Base-by-base conservation (phyloP, 2,329 filamentous ascomycete genomes). In the Xylariaceae sp. region DNA sequence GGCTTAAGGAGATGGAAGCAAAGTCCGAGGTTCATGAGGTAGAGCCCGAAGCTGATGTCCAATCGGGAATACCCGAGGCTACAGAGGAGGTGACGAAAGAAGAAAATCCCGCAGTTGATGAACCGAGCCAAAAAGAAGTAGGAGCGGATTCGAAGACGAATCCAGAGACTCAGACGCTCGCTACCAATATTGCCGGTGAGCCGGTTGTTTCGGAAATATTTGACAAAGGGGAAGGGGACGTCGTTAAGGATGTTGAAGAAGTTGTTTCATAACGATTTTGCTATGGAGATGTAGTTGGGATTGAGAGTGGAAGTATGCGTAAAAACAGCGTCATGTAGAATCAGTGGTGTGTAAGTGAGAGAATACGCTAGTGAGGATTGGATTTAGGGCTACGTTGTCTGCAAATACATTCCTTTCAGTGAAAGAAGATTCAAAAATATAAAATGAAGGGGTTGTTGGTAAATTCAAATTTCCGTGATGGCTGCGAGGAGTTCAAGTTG, bases 121-220 rank as follows among this genome's bases (percentile, higher is more conserved):
- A 38, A 38, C 34, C 16, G 34, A 16, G 16, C 13, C 5, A 38
- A 48, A 40, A 28, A 16, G 38, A 56, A 36, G 38, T n/a, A 6
- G 33, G 49, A 39, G 47, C 47, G n/a, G 48, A 47, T 2, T 22
- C 44, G 2, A 56, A 58, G 41, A 56, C 50, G 7, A 47, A 49
- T 28, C 60, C 64, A 42, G 65, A 68, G 47, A 64, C 58, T 6
- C 66, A 68, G 47, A 61, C 65, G 10, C 55, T 68, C 12, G 65
- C 53, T 39, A 65, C 66, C 4, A 68, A 67, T 39, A 64, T 56
- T 14, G 65, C 66, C 19, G 65, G 66, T 38, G 66, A 68, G 50
- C 61, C 66, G 11, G 62, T 68, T 47, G 45, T 66, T 51, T 57
- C 66, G 46, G 65, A 68, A 51, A 63, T 60, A 7, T 47, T 67